Base-by-base conservation (phyloP, 805 yeast genomes). In the Candida manassasensis region DNA sequence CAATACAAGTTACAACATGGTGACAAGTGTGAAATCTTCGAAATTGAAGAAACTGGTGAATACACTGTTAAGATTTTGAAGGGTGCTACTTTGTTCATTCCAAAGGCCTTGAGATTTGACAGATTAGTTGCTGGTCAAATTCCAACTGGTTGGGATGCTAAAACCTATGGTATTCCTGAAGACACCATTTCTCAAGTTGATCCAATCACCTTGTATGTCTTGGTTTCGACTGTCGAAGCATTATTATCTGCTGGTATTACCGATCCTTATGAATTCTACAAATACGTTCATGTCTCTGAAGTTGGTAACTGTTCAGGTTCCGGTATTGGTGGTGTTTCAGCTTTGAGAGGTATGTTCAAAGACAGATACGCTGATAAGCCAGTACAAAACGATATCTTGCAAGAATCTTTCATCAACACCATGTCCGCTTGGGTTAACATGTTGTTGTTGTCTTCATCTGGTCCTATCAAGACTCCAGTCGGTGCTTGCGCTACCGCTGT, bases 401-500 rank as follows among this genome's bases (percentile, higher is more conserved):
- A 90, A 69, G 99, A 93, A 69, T 89, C 98, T 41, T 93, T 93
- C 70, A 89, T 94, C 71, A 93, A 93, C 74, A 93, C 97, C 35
- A 90, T 93, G 97, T 76, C 96, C 44, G 98, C 99, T 43, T 93
- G 99, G 99, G 97, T 93, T 50, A 93, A 93, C 59, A 93, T 93
- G 99, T 76, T 93, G 73, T 72, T 94, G 59, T 73, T 93, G 43
- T 90, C 97, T 12, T 84, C 97, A 4, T 87, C 97, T 40, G 99
- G 99, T 67, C 99, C 99, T 42, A 88, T 89, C 65, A 89, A 89
- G 76, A 94, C 99, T 19, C 97, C 99, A 35, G 98, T 93, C 38
- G 99, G 95, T 71, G 99, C 99, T 27, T 93, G 99, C 75, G 99
- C 99, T 34, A 93, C 99, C 48, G 93, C 98, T 38, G 84, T 93